A percentile compares a stretch with the other conserved stretches of the same genome.
Evolutionary conservation across 202 grass and related monocot genomes (phyloP).

Genomic region (Tripidium arundinaceum): DNA sequence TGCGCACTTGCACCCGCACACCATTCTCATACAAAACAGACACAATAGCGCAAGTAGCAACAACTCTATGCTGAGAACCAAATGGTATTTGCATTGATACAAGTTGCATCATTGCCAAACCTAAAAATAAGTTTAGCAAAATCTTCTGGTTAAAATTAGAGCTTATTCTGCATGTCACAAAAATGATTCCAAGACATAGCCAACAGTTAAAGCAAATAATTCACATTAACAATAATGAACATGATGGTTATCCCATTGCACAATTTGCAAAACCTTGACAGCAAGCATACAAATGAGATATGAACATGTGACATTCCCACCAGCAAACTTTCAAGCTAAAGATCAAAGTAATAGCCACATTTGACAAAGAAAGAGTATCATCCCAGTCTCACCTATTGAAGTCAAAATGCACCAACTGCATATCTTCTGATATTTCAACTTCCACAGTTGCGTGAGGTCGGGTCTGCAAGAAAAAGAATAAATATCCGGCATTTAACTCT

Average conservation of each 20-base stretch:
- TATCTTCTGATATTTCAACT: no score
- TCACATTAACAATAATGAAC: background rate
- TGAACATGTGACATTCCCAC: background rate
- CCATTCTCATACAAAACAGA: background rate
- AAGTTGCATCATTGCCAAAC: background rate
- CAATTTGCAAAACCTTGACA: background rate
- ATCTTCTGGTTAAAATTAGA: background rate
- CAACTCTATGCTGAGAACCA: background rate
- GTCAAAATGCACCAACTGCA: no score
- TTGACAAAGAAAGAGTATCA: no score
- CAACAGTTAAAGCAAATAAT: background rate
- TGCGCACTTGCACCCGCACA: no score
- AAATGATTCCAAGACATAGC: background rate
- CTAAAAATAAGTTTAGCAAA: background rate
- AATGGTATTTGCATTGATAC: background rate
- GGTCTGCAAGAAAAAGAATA: constrained; percentile 52
- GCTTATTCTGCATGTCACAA: background rate
- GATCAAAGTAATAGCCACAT: no score
- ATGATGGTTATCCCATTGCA: background rate
- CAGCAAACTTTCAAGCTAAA: no score
- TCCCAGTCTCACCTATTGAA: no score
- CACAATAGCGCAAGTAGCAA: background rate
- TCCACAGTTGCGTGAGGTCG: no score
- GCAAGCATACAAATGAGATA: background rate
- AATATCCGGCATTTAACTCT: background rate